Base-by-base conservation (phyloP, 345 rosid genomes). In the Eucalyptus pauciflora region DNA sequence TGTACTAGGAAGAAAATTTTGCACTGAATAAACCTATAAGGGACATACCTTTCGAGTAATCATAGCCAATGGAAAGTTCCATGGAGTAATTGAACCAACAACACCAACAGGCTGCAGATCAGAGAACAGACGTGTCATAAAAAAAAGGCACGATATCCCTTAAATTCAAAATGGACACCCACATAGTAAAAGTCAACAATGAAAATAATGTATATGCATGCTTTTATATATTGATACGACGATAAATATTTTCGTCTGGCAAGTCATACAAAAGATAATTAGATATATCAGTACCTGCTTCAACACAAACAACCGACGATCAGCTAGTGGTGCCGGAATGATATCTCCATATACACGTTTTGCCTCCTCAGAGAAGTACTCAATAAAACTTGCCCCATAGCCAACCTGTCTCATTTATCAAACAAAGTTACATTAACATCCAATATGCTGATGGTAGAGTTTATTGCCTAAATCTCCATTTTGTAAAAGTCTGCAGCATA, bases 31-130 rank as follows among this genome's bases (percentile, higher is more conserved):
- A 71, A 54, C 83, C 76, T 62, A 86, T 81, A 90, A 48, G 79
- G 85, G 58, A 89, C 94, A 88, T 62, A 98, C 99, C 97, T 98
- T 98, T 83, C 99, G 94, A 52, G 99, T 98, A 90, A 98, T 98
- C 99, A 98, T 98, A 86, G 99, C 99, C 92, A 97, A 93, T 50
- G 99, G 99, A 91, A 97, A 98, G 94, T 98, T 98, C 99, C 99
- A 98, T 12, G 99, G 99, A 31, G 97, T 91, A 88, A 98, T 94
- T 81, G 98, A 96, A 90, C 99, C 99, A 92, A 96, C 98, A 93
- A 97, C 98, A 93, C 99, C 99, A 25, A 98, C 89, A 91, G 99
- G 98, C 99, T 98, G 96, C 92, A 89, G 86, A 89, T 89, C 50
- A 15, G 69, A 41, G 60, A 86, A 51, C 48, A 51, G 41, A 27